phyloP scores from a whole-genome alignment of 1,284 basidiomycete genomes.

The Polyporus tsugae region DNA sequence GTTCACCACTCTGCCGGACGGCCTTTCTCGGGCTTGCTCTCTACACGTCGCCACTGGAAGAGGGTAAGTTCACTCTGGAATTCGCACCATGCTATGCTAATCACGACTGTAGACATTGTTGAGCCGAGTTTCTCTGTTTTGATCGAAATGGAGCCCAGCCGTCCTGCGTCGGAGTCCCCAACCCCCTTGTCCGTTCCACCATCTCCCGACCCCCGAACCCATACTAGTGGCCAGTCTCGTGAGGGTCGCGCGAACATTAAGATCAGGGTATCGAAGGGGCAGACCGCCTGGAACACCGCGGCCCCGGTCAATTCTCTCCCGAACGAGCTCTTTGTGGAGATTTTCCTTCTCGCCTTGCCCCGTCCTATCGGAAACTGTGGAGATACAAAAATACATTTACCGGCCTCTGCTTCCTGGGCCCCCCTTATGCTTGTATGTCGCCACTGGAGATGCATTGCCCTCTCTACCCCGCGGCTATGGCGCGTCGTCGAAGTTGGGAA shows the following conservation, averaged over 20 bases:
- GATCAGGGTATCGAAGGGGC: not conserved
- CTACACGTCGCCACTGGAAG: not conserved
- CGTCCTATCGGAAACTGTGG: not conserved
- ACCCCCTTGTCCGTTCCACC: not conserved
- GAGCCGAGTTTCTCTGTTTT: not conserved
- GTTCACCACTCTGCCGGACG: not conserved
- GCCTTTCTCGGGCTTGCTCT: not conserved
- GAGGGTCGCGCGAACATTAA: not conserved
- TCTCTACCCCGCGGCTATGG: not conserved
- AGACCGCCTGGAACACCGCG: not conserved
- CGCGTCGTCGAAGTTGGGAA: not conserved
- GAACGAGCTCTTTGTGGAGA: not conserved
- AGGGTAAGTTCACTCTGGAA: not conserved
- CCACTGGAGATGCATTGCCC: not conserved
- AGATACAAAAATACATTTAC: not conserved
- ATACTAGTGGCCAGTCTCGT: not conserved
- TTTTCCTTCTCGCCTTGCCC: not conserved
- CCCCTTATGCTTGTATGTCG: constrained; percentile 1
- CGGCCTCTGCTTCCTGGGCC: not conserved
- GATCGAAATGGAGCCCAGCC: not conserved
- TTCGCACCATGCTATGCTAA: not conserved
- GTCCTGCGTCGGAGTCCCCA: not conserved
- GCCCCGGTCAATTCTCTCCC: not conserved
- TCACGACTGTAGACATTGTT: not conserved
- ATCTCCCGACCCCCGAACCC: not conserved